Percentiles rank a stretch among this genome's conserved stretches.
phyloP scores from a whole-genome alignment of 345 rosid genomes.

The Streptanthus diversifolius region DNA sequence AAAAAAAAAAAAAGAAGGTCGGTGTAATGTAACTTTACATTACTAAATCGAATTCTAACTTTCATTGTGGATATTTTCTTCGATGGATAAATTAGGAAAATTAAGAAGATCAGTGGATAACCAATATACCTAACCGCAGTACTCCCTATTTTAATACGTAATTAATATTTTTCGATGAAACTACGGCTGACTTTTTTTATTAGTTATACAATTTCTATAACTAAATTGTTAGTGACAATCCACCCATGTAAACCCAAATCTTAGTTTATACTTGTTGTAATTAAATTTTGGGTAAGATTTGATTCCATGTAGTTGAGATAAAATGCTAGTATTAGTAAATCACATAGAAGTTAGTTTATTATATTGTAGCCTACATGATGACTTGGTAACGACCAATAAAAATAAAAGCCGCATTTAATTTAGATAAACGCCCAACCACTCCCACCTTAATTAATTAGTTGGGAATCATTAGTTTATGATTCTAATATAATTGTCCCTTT shows the following conservation, averaged over 20 bases:
- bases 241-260: not conserved
- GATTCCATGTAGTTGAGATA: constrained; percentile 3
- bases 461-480: constrained; percentile 1
- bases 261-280: not conserved
- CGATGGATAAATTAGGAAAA: not conserved
- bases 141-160: not conserved
- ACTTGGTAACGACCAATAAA: not conserved
- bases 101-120: not conserved
- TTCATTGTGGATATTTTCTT: no score
- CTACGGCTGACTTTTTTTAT: not conserved
- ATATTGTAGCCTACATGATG: not conserved
- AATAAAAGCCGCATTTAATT: not conserved
- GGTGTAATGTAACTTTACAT: not conserved
- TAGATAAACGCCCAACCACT: not conserved
- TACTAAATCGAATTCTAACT: not conserved
- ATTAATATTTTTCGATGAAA: not conserved
- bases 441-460: not conserved
- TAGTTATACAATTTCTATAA: not conserved
- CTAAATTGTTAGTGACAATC: not conserved
- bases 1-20: not conserved
- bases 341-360: not conserved
- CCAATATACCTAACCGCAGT: not conserved
- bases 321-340: not conserved
- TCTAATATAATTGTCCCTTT: not conserved
- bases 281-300: not conserved